A percentile compares a stretch with the other conserved stretches of the same genome.
Evolutionary conservation across 2,329 filamentous ascomycete genomes (phyloP).

Genomic region (Colletotrichum orchidophilum): DNA sequence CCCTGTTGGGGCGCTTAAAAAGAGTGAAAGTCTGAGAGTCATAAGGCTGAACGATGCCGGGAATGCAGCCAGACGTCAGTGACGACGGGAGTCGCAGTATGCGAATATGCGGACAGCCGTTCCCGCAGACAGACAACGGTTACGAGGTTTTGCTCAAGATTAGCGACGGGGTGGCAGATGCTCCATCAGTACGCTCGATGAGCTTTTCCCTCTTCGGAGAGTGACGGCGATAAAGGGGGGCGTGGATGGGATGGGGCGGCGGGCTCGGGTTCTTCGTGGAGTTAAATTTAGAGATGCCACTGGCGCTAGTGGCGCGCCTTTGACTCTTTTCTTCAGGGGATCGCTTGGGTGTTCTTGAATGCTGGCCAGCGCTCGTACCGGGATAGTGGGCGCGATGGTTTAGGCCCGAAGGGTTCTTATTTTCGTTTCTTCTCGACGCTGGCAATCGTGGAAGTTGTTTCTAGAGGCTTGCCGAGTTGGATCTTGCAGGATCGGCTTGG

Average conservation of each 20-base stretch:
- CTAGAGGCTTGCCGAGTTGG: not conserved
- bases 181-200: constrained; percentile 1
- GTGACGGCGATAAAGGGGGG: not conserved
- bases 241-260: not conserved
- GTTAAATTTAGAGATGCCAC: constrained; percentile 27
- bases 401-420: not conserved
- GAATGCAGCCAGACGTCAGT: not conserved
- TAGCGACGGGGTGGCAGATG: constrained; percentile 21
- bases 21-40: not conserved
- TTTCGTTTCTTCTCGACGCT: not conserved
- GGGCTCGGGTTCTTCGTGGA: not conserved
- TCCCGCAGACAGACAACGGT: not conserved
- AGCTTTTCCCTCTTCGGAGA: not conserved
- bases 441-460: not conserved
- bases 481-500: not conserved
- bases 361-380: not conserved
- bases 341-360: not conserved
- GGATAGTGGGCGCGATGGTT: not conserved
- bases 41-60: constrained; percentile 12
- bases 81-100: not conserved
- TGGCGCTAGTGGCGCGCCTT: constrained; percentile 15
- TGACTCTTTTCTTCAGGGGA: not conserved
- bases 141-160: constrained; percentile 20
- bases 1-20: not conserved
- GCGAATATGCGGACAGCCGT: not conserved